Conservation (phyloP, 495 filamentous ascomycete genomes). For the Penicillium arizonense region DNA sequence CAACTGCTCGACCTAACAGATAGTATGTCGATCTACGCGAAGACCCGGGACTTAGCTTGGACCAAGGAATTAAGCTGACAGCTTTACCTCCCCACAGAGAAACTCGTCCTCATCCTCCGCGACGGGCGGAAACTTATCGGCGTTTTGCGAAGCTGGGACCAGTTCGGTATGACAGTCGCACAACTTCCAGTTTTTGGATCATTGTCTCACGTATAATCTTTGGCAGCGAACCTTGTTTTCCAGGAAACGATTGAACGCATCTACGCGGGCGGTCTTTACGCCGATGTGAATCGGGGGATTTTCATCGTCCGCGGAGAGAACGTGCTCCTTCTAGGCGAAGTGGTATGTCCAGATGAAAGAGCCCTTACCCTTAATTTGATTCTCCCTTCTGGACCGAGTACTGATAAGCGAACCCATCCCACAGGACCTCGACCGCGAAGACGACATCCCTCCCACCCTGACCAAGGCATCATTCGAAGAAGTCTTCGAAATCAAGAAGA, state of each 20-base stretch:
- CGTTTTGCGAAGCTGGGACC: conserved; percentile 94
- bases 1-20: conserved; percentile 94
- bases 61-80: too few relatives aligned
- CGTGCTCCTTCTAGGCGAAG: conserved; percentile 86
- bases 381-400: conserved; percentile 1
- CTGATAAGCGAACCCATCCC: conserved; percentile 2
- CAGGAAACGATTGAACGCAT: conserved; percentile 88
- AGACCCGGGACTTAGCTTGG: too few relatives aligned
- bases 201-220: conserved; percentile 5
- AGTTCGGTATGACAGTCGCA: conserved; percentile 69
- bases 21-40: conserved; percentile 54
- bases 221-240: conserved; percentile 84
- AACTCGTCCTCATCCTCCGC: conserved; percentile 82
- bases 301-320: conserved; percentile 94
- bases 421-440: conserved; percentile 89
- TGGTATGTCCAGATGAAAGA: conserved; percentile 49
- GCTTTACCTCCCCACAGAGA: conserved; percentile 58
- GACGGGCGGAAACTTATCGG: conserved; percentile 93
- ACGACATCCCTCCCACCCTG: conserved; percentile 72
- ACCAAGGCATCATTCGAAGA: conserved; percentile 64
- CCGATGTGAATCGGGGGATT: conserved; percentile 76
- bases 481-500: conserved; percentile 70
- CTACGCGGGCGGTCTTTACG: conserved; percentile 71
- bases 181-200: conserved; percentile 7
- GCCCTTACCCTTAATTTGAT: not conserved